Base-by-base conservation (phyloP, 1,284 basidiomycete genomes). In the Leccinum griseonigrum region DNA sequence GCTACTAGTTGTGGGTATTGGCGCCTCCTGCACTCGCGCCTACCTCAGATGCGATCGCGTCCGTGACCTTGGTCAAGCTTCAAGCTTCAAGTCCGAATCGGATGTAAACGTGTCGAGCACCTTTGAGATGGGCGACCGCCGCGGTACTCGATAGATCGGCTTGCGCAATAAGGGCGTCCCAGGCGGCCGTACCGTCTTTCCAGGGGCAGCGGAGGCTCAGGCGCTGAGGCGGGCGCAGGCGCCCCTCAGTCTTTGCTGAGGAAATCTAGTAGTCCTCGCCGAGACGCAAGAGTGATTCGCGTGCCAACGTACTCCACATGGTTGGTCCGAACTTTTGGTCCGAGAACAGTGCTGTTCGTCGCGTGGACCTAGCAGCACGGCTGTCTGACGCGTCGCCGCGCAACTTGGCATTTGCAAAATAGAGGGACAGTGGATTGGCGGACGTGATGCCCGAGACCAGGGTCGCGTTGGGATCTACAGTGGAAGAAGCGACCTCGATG, bases 271-370 rank as follows among this genome's bases (percentile, higher is more conserved):
- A 90, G 69, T 92, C 89, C 1, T 77, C 73, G 6, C 86, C 90
- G 1, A 93, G 77, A 9, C 82, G 73, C 5, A 87, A 64, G 3
- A 93, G 78, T 22, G 84, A 80, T 58, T 86, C 83, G 3, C 88
- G 79, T 11, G 80, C 78, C 28, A 91, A 75, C 4, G 79, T 79
- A 32, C 77, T 78, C 90, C 91, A 93, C 4, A 89, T 71, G 59
- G 77, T 85, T 0, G 87, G 87, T 28, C 78, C 81, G 55, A 84
- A 82, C 67, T 87, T 88, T 69, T 90, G 86, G 67, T 92, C 90
- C 1, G 79, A 81, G 68, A 92, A 92, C 1, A 93, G 73, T 0
- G 82, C 80, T 1, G 81, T 78, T 6, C 90, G 80, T 36, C 79
- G 77, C 0, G 79, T 68, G 13, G 75, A 70, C 0, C 79, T 80